Conservation (phyloP, 108 stramenopile species). For the Cyclotella choctawhatcheeana region DNA sequence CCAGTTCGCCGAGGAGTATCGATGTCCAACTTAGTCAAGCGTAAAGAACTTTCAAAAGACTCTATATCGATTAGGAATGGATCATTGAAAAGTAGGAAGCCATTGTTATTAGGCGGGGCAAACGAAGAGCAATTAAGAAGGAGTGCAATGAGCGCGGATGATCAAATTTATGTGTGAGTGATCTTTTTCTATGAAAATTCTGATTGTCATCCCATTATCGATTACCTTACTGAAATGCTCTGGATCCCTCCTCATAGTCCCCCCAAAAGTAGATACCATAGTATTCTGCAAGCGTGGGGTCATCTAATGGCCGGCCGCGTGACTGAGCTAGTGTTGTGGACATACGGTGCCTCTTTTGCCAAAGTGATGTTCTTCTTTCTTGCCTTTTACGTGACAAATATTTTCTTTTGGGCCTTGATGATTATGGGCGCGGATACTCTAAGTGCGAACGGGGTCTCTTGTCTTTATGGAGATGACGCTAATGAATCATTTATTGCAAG, state of each 20-base stretch:
- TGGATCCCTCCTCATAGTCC: not conserved
- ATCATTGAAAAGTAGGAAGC: not conserved
- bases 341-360: conserved; percentile 17
- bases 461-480: conserved; percentile 20
- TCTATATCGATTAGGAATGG: too few species aligned
- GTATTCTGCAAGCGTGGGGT: conserved; percentile 9
- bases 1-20: not conserved
- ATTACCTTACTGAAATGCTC: not conserved
- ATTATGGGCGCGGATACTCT: conserved; percentile 11
- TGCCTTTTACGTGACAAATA: conserved; percentile 26
- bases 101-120: not conserved
- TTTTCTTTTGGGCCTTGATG: conserved; percentile 20
- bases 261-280: conserved; percentile 10
- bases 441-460: not conserved
- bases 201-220: not conserved
- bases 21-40: not conserved
- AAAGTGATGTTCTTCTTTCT: conserved; percentile 35
- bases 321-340: conserved; percentile 21
- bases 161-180: conserved; percentile 6
- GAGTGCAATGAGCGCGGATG: conserved; percentile 1
- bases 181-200: not conserved
- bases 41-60: not conserved
- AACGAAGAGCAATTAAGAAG: conserved; percentile 1
- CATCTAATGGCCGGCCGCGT: conserved; percentile 20
- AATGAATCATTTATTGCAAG: not conserved